Conservation (phyloP, 2,329 filamentous ascomycete genomes). For the Aspergillus ustus region DNA sequence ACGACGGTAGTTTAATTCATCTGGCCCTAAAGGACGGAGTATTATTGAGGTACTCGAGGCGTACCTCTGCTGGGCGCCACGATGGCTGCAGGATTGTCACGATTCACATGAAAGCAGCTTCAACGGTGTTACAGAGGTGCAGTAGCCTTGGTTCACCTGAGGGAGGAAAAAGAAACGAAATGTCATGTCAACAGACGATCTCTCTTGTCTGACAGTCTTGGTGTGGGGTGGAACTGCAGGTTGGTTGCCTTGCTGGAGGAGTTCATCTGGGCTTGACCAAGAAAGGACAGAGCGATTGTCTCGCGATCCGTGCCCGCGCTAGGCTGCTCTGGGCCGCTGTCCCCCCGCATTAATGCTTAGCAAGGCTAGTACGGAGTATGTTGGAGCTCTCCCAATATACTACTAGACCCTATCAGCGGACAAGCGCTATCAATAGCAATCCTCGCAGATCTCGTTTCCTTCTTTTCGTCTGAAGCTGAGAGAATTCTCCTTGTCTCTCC, state of each 20-base stretch:
- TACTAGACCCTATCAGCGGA: neutral
- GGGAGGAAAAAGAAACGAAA: constrained; percentile 3
- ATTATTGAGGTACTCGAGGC: neutral
- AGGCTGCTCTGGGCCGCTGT: neutral
- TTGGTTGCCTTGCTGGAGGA: constrained; percentile 9
- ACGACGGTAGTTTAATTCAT: constrained; percentile 2
- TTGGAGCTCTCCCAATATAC: neutral
- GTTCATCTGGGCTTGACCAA: neutral
- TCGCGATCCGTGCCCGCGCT: constrained; percentile 14
- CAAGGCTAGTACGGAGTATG: neutral
- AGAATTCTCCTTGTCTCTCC: too few relatives aligned
- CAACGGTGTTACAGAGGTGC: constrained; percentile 1
- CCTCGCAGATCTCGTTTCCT: too few relatives aligned
- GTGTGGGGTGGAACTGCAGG: constrained; percentile 6
- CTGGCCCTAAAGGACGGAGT: neutral
- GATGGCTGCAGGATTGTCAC: constrained; percentile 5
- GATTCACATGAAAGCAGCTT: constrained; percentile 9
- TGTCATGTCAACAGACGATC: neutral
- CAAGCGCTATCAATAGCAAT: constrained; percentile 18
- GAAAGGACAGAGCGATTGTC: constrained; percentile 3
- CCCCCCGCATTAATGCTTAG: constrained; percentile 25
- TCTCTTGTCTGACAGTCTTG: constrained; percentile 3
- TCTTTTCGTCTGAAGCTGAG: too few relatives aligned
- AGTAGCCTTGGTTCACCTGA: neutral
- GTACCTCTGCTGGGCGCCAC: neutral